Evolutionary conservation across 768 basidiomycete genomes (phyloP).

Genomic region (Tremella fuciformis): DNA sequence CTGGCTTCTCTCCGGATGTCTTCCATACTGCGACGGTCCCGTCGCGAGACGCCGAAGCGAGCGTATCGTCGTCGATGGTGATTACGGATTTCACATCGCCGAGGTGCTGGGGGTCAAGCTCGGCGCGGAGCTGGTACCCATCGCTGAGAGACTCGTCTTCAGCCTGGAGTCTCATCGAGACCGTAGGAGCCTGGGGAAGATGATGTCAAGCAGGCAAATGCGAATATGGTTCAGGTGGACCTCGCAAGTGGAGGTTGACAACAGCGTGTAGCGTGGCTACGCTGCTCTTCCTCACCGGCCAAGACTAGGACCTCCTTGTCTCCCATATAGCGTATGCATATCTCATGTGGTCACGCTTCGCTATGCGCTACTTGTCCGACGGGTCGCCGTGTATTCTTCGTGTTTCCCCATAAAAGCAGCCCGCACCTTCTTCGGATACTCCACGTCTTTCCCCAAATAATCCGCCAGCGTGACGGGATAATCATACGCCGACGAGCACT

Average conservation of each 20-base stretch:
- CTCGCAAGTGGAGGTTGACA: too few relatives aligned
- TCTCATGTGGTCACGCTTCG: too few relatives aligned
- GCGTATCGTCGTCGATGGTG: conserved; percentile 16
- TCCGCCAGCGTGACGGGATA: conserved; percentile 7
- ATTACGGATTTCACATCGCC: conserved; percentile 42
- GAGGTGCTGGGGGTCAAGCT: conserved; percentile 25
- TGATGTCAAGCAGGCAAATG: too few relatives aligned
- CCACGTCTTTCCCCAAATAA: background rate
- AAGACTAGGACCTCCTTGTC: too few relatives aligned
- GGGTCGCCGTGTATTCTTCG: background rate
- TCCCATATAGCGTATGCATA: too few relatives aligned
- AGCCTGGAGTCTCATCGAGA: too few relatives aligned
- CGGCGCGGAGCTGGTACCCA: conserved; percentile 15
- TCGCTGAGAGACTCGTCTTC: background rate
- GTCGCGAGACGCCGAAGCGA: conserved; percentile 39
- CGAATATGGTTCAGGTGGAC: too few relatives aligned
- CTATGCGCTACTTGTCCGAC: too few relatives aligned
- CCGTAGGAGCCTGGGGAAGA: too few relatives aligned
- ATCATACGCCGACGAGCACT: background rate
- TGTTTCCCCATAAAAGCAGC: background rate
- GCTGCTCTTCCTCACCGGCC: too few relatives aligned
- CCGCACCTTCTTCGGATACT: conserved; percentile 3
- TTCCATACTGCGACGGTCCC: conserved; percentile 35
- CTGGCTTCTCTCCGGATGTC: background rate
- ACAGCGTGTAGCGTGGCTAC: too few relatives aligned